Base-by-base conservation (phyloP, 257 asterid species). In the Anisodus tanguticus region DNA sequence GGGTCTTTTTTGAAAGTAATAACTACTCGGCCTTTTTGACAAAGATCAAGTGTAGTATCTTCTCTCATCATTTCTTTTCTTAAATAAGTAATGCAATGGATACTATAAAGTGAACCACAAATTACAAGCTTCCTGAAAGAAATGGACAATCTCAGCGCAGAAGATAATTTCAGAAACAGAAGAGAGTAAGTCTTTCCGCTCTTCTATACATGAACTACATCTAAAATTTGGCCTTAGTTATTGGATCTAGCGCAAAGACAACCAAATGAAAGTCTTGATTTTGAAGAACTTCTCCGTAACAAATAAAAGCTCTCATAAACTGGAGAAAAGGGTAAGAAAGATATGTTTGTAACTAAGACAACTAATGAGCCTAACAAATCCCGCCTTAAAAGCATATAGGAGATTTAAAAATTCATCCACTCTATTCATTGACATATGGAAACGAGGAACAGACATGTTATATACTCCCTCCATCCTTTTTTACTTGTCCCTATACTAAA, bases 191-290 rank as follows among this genome's bases (percentile, higher is more conserved):
- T 62, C 47, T 7, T 76, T 45, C 58, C 31, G 9, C 58, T 71
- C 58, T 71, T 43, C 79, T n/a, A 71, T 71, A 45, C 37, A 45
- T 71, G 79, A 53, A 71, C 57, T 71, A 71, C 58, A 70, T 51
- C 45, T 68, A 37, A 68, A n/a, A 11, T 68, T 76, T 76, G 47
- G 64, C 64, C 81, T 51, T 53, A 13, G 13, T 12, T 76, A 26
- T 51, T 51, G 81, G 13, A 26, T 51, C 63, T 26, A 76, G 26
- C 47, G 15, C 81, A 74, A 62, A 74, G 80, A 74, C 80, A 51
- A 53, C 47, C 60, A 76, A 76, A 53, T 53, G 47, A 51, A 39
- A 26, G 22, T 76, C 49, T 26, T 76, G 81, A 51, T 6, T 5
- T 51, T 76, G 45, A 76, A 53, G 64, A 12, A 26, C 81, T 76